phyloP scores from a whole-genome alignment of 257 asterid genomes.

The Nicotiana noctiflora region DNA sequence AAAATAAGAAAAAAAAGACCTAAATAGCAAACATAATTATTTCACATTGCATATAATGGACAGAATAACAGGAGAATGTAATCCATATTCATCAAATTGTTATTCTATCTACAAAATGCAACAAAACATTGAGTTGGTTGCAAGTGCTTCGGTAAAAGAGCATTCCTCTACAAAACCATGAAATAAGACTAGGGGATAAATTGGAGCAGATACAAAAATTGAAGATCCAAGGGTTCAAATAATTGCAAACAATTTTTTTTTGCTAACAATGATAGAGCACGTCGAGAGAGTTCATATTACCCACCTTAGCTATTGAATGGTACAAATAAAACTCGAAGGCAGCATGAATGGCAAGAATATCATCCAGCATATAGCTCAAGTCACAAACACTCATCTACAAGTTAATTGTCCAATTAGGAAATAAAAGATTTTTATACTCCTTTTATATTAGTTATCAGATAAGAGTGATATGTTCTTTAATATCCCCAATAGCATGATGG shows the following conservation, averaged over 20 bases:
- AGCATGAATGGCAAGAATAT: background rate
- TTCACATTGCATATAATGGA: background rate
- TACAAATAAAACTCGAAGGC: background rate
- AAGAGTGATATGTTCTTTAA: background rate
- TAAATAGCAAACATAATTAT: background rate
- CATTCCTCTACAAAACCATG: background rate
- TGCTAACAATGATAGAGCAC: background rate
- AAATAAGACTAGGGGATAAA: background rate
- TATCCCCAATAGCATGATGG: background rate
- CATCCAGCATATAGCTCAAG: background rate
- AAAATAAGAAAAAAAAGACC: background rate
- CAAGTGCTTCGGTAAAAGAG: background rate
- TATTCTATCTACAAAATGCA: background rate
- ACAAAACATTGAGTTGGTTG: background rate
- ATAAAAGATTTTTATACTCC: background rate
- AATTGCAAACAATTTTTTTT: background rate
- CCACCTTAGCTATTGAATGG: background rate
- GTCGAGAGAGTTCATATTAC: background rate
- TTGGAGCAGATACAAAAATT: background rate
- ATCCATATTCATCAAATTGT: background rate
- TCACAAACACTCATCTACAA: background rate
- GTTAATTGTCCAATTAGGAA: background rate
- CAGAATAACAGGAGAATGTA: background rate
- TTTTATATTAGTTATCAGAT: background rate
- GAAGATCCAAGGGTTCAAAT: background rate